Base-by-base conservation (phyloP, 2,329 filamentous ascomycete species). In the Colletotrichum cordylinicola region DNA sequence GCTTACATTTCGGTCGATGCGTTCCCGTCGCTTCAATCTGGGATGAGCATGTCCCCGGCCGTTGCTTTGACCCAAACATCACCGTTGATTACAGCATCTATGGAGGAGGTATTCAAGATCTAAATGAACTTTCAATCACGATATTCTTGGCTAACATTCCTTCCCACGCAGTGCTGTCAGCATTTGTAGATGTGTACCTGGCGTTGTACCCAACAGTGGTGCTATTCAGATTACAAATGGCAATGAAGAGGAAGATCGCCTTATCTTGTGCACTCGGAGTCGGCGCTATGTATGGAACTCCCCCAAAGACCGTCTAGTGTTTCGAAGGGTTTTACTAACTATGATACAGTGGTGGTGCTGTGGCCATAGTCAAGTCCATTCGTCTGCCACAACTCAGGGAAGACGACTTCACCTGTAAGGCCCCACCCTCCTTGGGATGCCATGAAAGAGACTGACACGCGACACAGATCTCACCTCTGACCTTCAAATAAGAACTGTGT, bases 401-500 rank as follows among this genome's bases (percentile, higher is more conserved):
- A 13, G 24, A 58, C 1, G 79, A 81, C 77, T 80, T 80, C 70
- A 80, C 78, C 3, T 82, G 80, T 79, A 74, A 13, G 69, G 13
- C 7, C 24, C 10, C 6, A 10, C 27, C n/a, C 55, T 29, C n/a
- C 8, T 16, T 13, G 21, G 4, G 21, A 27, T 13, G 21, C 15
- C 9, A 31, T 27, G 7, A 9, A 21, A 9, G 31, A 2, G 2
- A 39, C 21, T 70, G 16, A 31, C 60, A 21, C 3, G 12, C 39
- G 33, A 48, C 18, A 3, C 69, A 83, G 80, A 81, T 61, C 82
- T 83, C 27, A 87, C 85, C 4, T 83, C 83, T 0, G 85, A 87
- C 24, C 80, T 88, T 4, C 82, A 87, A 2, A 83, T 88, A 39
- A 88, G 87, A 86, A 88, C 86, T 12, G 82, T 83, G 86, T 87